Evolutionary conservation across 208 protist species (phyloP).

Genomic region (Leishmania major): DNA sequence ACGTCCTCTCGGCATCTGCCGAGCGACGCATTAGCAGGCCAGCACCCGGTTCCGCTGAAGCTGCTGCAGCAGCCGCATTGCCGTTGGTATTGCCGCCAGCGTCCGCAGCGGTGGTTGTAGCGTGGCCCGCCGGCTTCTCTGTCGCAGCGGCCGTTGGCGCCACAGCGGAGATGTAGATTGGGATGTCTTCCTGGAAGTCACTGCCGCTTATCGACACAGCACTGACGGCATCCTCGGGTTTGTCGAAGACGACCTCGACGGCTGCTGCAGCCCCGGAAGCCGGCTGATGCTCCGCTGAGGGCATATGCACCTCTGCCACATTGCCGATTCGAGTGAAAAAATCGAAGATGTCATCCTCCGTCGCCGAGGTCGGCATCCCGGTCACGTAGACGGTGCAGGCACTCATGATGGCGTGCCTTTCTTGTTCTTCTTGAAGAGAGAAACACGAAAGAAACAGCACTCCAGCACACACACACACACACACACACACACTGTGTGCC

Average conservation of each 20-base stretch:
- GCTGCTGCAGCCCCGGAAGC: neutral
- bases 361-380: slow-evolving; percentile 48
- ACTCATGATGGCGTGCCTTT: slow-evolving; percentile 11
- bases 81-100: neutral
- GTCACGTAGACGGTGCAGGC: slow-evolving; percentile 38
- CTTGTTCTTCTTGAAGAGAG: neutral
- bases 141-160: slow-evolving; percentile 17
- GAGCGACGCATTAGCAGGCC: slow-evolving; percentile 6
- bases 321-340: slow-evolving; percentile 73
- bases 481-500: neutral
- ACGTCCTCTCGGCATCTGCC: neutral
- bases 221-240: slow-evolving; percentile 26
- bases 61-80: neutral
- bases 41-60: neutral
- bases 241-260: slow-evolving; percentile 30
- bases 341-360: slow-evolving; percentile 58
- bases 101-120: neutral
- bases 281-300: slow-evolving; percentile 1
- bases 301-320: slow-evolving; percentile 46
- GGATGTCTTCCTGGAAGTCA: slow-evolving; percentile 33
- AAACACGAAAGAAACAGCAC: neutral
- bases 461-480: neutral
- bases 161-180: slow-evolving; percentile 29
- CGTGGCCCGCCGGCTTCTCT: slow-evolving; percentile 7
- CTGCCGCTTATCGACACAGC: slow-evolving; percentile 42